These are phyloP conservation scores for Aspergillus felis DNA, from an alignment of 2,329 filamentous ascomycete genomes.

Conservation along the genomic window DNA sequence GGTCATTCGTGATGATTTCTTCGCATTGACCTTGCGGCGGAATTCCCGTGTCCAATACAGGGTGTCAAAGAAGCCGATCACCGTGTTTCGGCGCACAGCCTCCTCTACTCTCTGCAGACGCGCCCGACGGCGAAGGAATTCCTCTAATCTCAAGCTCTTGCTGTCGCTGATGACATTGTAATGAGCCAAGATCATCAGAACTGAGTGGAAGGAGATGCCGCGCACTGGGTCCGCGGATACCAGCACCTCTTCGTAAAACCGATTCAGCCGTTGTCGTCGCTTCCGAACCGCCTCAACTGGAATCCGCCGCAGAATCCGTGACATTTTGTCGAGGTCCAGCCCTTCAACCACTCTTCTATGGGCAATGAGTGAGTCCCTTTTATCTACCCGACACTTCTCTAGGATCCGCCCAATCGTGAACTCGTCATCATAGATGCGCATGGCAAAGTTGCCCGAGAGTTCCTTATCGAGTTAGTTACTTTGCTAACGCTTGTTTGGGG, in stretches of 20 bases:
- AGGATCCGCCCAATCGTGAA: conserved; percentile 83
- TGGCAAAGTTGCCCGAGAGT: conserved; percentile 91
- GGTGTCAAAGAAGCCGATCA: conserved; percentile 94
- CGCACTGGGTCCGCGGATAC: conserved; percentile 85
- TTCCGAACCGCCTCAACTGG: conserved; percentile 71
- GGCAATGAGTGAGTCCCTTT: conserved; percentile 42
- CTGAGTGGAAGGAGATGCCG: conserved; percentile 86
- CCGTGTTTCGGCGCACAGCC: conserved; percentile 82
- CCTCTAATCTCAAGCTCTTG: conserved; percentile 90
- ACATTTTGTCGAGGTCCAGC: conserved; percentile 72
- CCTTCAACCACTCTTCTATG: conserved; percentile 45
- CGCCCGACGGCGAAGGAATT: conserved; percentile 86
- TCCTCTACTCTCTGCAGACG: conserved; percentile 92
- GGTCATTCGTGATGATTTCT: conserved; percentile 72
- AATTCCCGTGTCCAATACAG: conserved; percentile 82
- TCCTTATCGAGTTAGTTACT: conserved; percentile 46
- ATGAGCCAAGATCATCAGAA: conserved; percentile 93
- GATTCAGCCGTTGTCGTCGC: conserved; percentile 75
- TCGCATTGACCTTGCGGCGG: conserved; percentile 67
- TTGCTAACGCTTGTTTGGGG: background rate
- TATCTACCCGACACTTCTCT: conserved; percentile 69
- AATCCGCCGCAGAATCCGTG: conserved; percentile 66
- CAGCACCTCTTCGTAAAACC: conserved; percentile 96
- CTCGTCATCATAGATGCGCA: conserved; percentile 91
- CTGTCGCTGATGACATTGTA: conserved; percentile 99